Conservation (phyloP, 345 rosid genomes). For the Raphanus sativus region DNA sequence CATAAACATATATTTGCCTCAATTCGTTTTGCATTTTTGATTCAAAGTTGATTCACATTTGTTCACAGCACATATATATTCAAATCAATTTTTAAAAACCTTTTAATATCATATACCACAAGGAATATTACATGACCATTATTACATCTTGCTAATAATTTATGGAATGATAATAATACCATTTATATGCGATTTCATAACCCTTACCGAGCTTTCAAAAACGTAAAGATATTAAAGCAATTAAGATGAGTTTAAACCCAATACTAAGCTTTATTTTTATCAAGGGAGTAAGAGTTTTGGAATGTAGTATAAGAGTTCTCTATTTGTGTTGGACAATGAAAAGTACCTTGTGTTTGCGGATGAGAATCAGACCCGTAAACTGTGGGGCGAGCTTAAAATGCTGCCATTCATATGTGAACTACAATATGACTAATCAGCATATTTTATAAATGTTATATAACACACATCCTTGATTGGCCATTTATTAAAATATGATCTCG, state of each 20-base stretch:
- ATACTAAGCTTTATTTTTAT: neutral
- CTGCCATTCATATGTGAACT: conserved; percentile 12
- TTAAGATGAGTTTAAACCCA: neutral
- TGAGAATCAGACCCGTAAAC: conserved; percentile 29
- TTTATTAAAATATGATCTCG: neutral
- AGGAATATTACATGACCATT: too few relatives aligned
- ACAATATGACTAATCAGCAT: neutral
- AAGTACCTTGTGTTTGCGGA: conserved; percentile 6
- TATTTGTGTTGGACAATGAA: neutral
- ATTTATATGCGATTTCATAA: neutral
- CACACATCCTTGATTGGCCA: conserved; percentile 7
- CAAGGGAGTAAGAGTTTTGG: neutral
- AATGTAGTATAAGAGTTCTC: neutral
- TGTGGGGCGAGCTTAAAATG: conserved; percentile 4
- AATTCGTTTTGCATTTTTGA: too few relatives aligned
- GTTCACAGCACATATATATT: too few relatives aligned
- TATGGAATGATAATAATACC: neutral
- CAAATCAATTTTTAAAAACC: too few relatives aligned
- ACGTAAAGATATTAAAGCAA: neutral
- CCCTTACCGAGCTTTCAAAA: neutral
- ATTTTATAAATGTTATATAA: conserved; percentile 6
- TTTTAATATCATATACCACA: neutral
- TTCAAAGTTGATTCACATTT: too few relatives aligned
- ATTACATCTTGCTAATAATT: neutral
- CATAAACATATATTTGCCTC: too few relatives aligned